Percentiles rank a stretch among this genome's conserved stretches.
Evolutionary conservation across 2,329 filamentous ascomycete genomes (phyloP).

Genomic region (Zasmidium cellare): DNA sequence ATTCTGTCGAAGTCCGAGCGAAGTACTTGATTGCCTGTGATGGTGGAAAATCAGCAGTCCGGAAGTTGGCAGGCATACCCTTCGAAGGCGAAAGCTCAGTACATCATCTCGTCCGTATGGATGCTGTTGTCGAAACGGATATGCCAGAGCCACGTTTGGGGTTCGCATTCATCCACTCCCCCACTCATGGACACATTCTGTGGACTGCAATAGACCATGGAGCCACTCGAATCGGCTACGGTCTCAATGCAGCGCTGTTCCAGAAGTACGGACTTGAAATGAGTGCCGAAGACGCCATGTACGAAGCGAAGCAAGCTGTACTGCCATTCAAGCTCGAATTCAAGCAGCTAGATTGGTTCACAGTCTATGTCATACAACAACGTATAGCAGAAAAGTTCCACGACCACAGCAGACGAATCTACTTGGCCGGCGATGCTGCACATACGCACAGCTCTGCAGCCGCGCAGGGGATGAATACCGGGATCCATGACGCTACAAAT

Average conservation of each 20-base stretch:
- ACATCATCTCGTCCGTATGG: constrained; percentile 57
- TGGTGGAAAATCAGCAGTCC: constrained; percentile 52
- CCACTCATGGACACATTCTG: constrained; percentile 56
- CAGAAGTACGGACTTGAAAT: constrained; percentile 37
- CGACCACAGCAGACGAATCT: not conserved
- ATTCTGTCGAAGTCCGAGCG: constrained; percentile 36
- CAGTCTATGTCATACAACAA: constrained; percentile 1
- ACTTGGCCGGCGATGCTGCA: constrained; percentile 36
- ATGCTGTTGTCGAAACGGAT: constrained; percentile 51
- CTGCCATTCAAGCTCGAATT: constrained; percentile 43
- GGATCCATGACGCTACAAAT: constrained; percentile 37
- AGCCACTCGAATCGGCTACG: constrained; percentile 56
- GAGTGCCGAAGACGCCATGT: constrained; percentile 38
- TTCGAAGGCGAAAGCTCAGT: constrained; percentile 53
- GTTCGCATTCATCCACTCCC: constrained; percentile 53
- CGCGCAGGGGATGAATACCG: constrained; percentile 41
- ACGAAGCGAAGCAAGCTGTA: constrained; percentile 41
- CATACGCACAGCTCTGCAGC: constrained; percentile 37
- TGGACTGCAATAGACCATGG: constrained; percentile 57
- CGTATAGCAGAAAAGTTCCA: not conserved
- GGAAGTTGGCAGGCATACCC: constrained; percentile 47
- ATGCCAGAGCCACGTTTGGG: constrained; percentile 49
- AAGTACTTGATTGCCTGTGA: constrained; percentile 55
- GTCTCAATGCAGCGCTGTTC: constrained; percentile 46
- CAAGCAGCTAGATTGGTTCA: constrained; percentile 18